These are phyloP conservation scores for Ogataea ganodermae DNA, from an alignment of 805 yeast genomes.

Conservation along the genomic window DNA sequence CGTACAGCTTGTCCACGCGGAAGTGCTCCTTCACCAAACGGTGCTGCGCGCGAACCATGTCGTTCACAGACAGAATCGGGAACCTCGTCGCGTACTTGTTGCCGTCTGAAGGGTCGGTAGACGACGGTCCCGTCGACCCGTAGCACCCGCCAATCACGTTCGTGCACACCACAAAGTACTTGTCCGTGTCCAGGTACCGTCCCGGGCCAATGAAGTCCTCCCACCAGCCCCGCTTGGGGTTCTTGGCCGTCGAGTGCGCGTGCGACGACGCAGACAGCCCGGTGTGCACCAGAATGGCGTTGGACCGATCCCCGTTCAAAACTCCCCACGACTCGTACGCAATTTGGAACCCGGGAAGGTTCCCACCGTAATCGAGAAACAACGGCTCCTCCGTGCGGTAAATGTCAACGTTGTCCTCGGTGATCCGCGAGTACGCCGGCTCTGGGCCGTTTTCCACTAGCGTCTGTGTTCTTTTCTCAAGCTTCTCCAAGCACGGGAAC, in stretches of 20 bases:
- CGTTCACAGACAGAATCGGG: slow-evolving; percentile 82
- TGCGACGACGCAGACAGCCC: slow-evolving; percentile 94
- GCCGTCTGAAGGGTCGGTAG: slow-evolving; percentile 67
- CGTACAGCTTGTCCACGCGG: slow-evolving; percentile 64
- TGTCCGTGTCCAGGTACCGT: slow-evolving; percentile 73
- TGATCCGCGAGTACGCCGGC: slow-evolving; percentile 75
- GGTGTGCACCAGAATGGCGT: slow-evolving; percentile 81
- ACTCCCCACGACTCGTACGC: slow-evolving; percentile 94
- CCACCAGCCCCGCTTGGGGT: slow-evolving; percentile 90
- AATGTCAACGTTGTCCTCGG: slow-evolving; percentile 62
- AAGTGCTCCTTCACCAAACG: slow-evolving; percentile 63
- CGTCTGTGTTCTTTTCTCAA: slow-evolving; percentile 53
- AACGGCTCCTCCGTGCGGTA: slow-evolving; percentile 59
- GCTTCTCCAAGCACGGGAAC: slow-evolving; percentile 83
- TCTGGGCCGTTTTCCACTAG: slow-evolving; percentile 75
- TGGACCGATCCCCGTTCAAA: slow-evolving; percentile 61
- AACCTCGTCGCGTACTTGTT: slow-evolving; percentile 80
- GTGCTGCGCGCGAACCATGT: slow-evolving; percentile 89
- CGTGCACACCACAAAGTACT: slow-evolving; percentile 82
- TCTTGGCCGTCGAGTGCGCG: slow-evolving; percentile 76
- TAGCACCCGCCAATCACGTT: slow-evolving; percentile 94
- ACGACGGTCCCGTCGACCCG: slow-evolving; percentile 92
- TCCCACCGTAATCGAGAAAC: slow-evolving; percentile 80
- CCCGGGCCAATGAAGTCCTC: slow-evolving; percentile 90
- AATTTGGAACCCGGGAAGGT: slow-evolving; percentile 69